Evolutionary conservation across 495 filamentous ascomycete genomes (phyloP).

Genomic region (Elaphomyces granulatus): DNA sequence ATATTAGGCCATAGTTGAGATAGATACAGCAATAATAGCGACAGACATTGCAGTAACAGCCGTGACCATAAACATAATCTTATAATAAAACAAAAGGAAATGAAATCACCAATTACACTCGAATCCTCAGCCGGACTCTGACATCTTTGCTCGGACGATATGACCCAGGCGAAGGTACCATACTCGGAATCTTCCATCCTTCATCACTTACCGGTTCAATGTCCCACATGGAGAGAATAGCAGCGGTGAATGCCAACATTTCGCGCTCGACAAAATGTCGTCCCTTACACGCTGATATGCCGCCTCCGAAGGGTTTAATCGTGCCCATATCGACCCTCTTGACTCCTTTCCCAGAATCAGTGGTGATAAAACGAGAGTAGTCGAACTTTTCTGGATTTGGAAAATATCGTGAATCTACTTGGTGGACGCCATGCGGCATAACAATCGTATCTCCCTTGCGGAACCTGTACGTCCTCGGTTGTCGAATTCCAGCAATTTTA

Average conservation of each 20-base stretch:
- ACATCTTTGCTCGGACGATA: conserved; percentile 26
- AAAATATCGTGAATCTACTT: conserved; percentile 35
- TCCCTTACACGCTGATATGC: conserved; percentile 30
- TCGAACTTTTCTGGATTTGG: conserved; percentile 36
- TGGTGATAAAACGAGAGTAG: conserved; percentile 37
- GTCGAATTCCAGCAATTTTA: background rate
- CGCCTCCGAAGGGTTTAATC: conserved; percentile 34
- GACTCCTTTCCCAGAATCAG: conserved; percentile 18
- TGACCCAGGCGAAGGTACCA: conserved; percentile 22
- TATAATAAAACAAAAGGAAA: too few species aligned
- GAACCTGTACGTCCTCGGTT: conserved; percentile 30
- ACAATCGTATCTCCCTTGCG: conserved; percentile 34
- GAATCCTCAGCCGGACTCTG: conserved; percentile 21
- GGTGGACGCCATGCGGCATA: conserved; percentile 35
- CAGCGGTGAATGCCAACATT: conserved; percentile 32
- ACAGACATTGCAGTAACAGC: too few species aligned
- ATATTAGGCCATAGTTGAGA: too few species aligned
- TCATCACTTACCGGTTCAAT: conserved; percentile 25
- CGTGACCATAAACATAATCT: too few species aligned
- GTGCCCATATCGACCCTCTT: conserved; percentile 14
- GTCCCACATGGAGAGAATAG: conserved; percentile 38
- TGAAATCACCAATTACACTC: too few species aligned
- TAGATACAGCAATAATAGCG: too few species aligned
- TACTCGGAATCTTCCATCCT: conserved; percentile 17
- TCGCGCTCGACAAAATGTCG: conserved; percentile 35